Conservation (phyloP, 1,139 yeast species). For the Sugiyamaella japonica region DNA sequence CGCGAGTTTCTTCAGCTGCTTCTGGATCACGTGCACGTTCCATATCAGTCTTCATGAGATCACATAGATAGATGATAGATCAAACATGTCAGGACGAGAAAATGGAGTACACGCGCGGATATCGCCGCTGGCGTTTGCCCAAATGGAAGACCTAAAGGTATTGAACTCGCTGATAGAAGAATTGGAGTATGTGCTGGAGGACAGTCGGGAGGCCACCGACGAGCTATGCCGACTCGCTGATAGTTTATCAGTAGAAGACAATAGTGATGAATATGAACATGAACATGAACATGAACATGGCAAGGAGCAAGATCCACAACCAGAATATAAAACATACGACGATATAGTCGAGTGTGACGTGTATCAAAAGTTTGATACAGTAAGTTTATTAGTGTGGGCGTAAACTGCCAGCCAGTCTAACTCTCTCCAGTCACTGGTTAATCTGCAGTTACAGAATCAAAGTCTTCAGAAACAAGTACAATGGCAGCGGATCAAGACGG, state of each 20-base stretch:
- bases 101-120: conserved; percentile 12
- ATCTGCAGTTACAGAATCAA: conserved; percentile 23
- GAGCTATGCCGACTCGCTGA: conserved; percentile 35
- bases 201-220: conserved; percentile 34
- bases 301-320: too few relatives aligned
- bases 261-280: conserved; percentile 13
- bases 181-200: conserved; percentile 30
- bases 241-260: conserved; percentile 28
- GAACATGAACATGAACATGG: conserved; percentile 10
- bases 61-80: neutral
- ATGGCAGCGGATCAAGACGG: conserved; percentile 24
- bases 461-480: conserved; percentile 23
- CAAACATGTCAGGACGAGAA: conserved; percentile 10
- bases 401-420: neutral
- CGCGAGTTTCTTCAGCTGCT: too few relatives aligned
- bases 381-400: conserved; percentile 2
- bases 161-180: conserved; percentile 33
- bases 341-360: conserved; percentile 16
- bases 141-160: conserved; percentile 36
- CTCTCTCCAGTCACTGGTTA: conserved; percentile 1
- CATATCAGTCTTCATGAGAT: neutral
- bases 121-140: conserved; percentile 23
- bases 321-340: conserved; percentile 4
- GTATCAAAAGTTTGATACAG: conserved; percentile 14
- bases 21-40: neutral